These are phyloP conservation scores for Bipolaris gigantea DNA, from an alignment of 2,329 filamentous ascomycete species.

Conservation along the genomic window DNA sequence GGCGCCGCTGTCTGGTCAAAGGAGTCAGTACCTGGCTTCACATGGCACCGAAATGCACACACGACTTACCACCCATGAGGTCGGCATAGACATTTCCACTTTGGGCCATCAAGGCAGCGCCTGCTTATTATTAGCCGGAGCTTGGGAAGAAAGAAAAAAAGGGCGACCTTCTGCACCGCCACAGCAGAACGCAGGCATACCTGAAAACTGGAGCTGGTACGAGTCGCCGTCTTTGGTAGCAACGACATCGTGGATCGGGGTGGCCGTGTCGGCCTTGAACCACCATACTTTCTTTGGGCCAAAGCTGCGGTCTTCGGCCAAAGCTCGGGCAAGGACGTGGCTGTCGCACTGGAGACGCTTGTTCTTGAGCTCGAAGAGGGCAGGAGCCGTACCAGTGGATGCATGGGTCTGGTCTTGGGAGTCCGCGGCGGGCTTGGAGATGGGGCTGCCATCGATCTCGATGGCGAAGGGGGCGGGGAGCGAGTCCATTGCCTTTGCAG, in stretches of 20 bases:
- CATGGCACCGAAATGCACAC: background rate
- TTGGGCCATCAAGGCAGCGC: constrained; percentile 13
- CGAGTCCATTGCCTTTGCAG: constrained; percentile 18
- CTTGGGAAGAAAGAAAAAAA: background rate
- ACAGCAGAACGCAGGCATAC: constrained; percentile 12
- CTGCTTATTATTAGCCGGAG: constrained; percentile 4
- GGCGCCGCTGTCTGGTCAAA: background rate
- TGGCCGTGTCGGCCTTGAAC: constrained; percentile 23
- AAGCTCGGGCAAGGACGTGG: constrained; percentile 21
- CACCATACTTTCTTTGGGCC: constrained; percentile 26
- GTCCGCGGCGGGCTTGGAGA: constrained; percentile 15
- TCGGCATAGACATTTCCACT: constrained; percentile 17
- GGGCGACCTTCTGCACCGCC: background rate
- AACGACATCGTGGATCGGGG: constrained; percentile 19
- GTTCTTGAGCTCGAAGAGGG: constrained; percentile 24
- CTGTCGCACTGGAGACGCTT: constrained; percentile 20
- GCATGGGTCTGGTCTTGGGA: constrained; percentile 22
- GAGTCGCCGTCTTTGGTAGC: constrained; percentile 17
- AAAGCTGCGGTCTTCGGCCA: constrained; percentile 23
- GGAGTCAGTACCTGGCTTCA: background rate
- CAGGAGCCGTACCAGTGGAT: constrained; percentile 20
- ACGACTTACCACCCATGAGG: constrained; percentile 16
- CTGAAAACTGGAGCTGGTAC: constrained; percentile 20
- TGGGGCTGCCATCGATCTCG: constrained; percentile 24
- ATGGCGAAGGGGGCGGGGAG: constrained; percentile 25